phyloP scores from a whole-genome alignment of 2,329 filamentous ascomycete species.

The Phaeoacremonium minimum region DNA sequence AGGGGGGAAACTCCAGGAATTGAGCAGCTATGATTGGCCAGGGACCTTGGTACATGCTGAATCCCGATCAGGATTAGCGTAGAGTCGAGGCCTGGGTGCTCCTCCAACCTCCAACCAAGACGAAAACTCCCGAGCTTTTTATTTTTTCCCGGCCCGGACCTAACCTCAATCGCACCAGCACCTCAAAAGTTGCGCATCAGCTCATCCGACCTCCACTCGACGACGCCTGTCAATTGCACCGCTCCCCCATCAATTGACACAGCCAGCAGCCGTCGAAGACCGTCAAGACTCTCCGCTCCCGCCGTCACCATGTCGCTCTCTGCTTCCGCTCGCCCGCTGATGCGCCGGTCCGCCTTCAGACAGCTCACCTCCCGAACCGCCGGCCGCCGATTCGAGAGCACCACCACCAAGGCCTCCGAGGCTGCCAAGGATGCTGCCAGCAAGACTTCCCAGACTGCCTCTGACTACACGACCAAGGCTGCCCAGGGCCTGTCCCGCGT shows the following conservation, averaged over 20 bases:
- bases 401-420: slow-evolving; percentile 39
- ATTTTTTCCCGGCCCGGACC: neutral
- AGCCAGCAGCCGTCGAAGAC: neutral
- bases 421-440: slow-evolving; percentile 33
- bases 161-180: neutral
- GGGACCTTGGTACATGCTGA: no score
- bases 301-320: slow-evolving; percentile 8
- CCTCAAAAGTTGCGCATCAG: neutral
- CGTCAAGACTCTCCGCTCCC: neutral
- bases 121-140: neutral
- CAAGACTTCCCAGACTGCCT: slow-evolving; percentile 35
- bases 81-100: no score
- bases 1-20: no score
- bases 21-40: no score
- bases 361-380: slow-evolving; percentile 25
- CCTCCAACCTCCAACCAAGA: no score
- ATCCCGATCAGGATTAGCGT: no score
- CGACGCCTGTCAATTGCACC: neutral
- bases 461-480: slow-evolving; percentile 59
- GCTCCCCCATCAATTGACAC: neutral
- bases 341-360: slow-evolving; percentile 8
- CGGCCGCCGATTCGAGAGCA: slow-evolving; percentile 59
- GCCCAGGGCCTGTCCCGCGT: slow-evolving; percentile 80
- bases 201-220: neutral
- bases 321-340: slow-evolving; percentile 10